Conservation (phyloP, 768 basidiomycete genomes). For the Russula dissimulans region DNA sequence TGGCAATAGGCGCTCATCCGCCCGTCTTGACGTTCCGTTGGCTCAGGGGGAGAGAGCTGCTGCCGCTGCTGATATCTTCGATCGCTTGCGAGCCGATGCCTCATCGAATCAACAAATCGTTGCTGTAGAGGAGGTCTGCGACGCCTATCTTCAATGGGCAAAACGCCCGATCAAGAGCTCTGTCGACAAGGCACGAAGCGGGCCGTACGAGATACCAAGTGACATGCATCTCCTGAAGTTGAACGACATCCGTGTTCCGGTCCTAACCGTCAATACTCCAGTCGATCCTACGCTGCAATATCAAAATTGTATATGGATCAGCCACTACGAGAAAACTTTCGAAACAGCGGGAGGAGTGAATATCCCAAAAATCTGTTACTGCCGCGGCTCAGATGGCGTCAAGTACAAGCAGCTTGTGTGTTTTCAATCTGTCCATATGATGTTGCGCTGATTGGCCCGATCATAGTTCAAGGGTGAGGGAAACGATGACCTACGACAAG, state of each 20-base stretch:
- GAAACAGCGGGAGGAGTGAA: conserved; percentile 68
- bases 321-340: conserved; percentile 50
- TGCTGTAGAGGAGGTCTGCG: conserved; percentile 51
- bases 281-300: conserved; percentile 68
- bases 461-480: conserved; percentile 85
- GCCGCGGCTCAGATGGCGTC: conserved; percentile 56
- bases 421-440: background rate
- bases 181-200: conserved; percentile 19
- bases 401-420: conserved; percentile 74
- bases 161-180: conserved; percentile 41
- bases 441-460: background rate
- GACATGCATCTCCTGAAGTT: conserved; percentile 40
- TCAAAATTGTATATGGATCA: conserved; percentile 58
- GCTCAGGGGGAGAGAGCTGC: conserved; percentile 50
- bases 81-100: conserved; percentile 40
- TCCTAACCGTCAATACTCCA: conserved; percentile 63
- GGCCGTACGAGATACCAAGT: conserved; percentile 35
- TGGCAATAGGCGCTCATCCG: conserved; percentile 37
- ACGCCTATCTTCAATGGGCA: conserved; percentile 68
- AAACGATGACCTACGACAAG: conserved; percentile 88
- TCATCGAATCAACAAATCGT: conserved; percentile 32
- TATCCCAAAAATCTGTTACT: conserved; percentile 70
- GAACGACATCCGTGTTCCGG: conserved; percentile 59
- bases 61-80: conserved; percentile 58
- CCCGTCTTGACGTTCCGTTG: conserved; percentile 33